Conservation (phyloP, 2,329 filamentous ascomycete genomes). For the Hymenoscyphus fraxineus region DNA sequence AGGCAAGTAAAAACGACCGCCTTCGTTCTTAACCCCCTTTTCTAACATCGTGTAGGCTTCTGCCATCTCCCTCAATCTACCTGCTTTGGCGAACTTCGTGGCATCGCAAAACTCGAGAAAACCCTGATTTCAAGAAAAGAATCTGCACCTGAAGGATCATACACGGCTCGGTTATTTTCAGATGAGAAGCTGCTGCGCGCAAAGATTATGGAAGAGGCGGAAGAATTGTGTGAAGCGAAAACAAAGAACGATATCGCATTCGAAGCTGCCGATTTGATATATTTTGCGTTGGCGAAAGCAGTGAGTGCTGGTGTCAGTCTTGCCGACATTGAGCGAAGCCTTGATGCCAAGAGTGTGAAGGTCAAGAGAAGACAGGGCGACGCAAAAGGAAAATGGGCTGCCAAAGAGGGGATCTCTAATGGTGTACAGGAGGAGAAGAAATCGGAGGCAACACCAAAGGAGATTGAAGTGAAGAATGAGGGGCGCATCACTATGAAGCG, state of each 20-base stretch:
- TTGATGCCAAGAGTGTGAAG: conserved; percentile 93
- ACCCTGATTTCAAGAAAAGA: conserved; percentile 78
- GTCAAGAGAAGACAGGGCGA: conserved; percentile 91
- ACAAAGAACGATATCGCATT: conserved; percentile 82
- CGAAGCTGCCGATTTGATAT: conserved; percentile 91
- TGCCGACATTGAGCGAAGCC: conserved; percentile 84
- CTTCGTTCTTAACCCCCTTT: conserved; percentile 1
- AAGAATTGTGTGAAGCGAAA: conserved; percentile 85
- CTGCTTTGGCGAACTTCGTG: conserved; percentile 83
- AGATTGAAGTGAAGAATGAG: conserved; percentile 45
- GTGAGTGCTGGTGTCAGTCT: conserved; percentile 78
- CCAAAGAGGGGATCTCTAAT: conserved; percentile 66
- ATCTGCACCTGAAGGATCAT: conserved; percentile 83
- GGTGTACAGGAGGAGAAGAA: conserved; percentile 37
- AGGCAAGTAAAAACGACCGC: conserved; percentile 40
- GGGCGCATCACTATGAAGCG: conserved; percentile 78
- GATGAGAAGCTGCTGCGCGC: conserved; percentile 85
- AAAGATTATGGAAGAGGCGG: conserved; percentile 98
- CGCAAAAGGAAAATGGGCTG: conserved; percentile 88
- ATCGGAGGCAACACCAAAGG: conserved; percentile 45
- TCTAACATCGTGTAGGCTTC: conserved; percentile 54
- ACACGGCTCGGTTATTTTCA: conserved; percentile 88
- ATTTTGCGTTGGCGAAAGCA: conserved; percentile 91
- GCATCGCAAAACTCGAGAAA: conserved; percentile 80
- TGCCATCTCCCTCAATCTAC: conserved; percentile 90